These are phyloP conservation scores for Aspergillus kassunensis DNA, from an alignment of 495 filamentous ascomycete species.

Conservation along the genomic window DNA sequence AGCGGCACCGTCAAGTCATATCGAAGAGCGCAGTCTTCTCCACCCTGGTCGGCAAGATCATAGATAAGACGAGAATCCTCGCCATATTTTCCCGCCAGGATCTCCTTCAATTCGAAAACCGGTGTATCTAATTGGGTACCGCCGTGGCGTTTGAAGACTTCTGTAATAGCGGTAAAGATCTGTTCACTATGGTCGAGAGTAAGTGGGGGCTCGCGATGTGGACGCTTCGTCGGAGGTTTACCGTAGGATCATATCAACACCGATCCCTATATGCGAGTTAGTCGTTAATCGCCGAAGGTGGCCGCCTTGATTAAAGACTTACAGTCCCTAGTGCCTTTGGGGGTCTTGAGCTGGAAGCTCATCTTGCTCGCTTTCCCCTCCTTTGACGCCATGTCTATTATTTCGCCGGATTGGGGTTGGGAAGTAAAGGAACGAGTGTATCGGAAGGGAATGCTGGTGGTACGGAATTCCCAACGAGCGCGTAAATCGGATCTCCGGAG, in stretches of 20 bases:
- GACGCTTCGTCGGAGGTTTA: slow-evolving; percentile 19
- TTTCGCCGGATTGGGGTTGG: neutral
- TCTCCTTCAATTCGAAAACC: slow-evolving; percentile 73
- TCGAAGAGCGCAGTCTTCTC: slow-evolving; percentile 77
- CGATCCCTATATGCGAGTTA: slow-evolving; percentile 8
- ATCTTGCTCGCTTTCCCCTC: slow-evolving; percentile 22
- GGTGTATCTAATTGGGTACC: slow-evolving; percentile 83
- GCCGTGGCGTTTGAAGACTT: slow-evolving; percentile 87
- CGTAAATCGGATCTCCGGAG: slow-evolving; percentile 6
- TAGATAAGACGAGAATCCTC: slow-evolving; percentile 91
- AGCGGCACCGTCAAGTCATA: slow-evolving; percentile 94
- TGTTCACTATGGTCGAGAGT: slow-evolving; percentile 2
- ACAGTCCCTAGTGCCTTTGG: slow-evolving; percentile 44
- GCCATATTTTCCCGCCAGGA: slow-evolving; percentile 85
- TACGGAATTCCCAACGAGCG: slow-evolving; percentile 10
- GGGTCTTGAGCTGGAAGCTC: slow-evolving; percentile 38
- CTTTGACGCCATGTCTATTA: slow-evolving; percentile 28
- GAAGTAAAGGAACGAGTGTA: slow-evolving; percentile 8
- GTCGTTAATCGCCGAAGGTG: neutral
- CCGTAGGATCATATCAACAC: slow-evolving; percentile 13
- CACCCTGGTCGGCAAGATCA: slow-evolving; percentile 80
- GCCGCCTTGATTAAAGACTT: neutral
- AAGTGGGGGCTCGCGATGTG: neutral
- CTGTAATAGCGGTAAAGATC: slow-evolving; percentile 74
- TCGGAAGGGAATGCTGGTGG: slow-evolving; percentile 1